phyloP scores from a whole-genome alignment of 495 filamentous ascomycete species.

The Filosporella fistucella region DNA sequence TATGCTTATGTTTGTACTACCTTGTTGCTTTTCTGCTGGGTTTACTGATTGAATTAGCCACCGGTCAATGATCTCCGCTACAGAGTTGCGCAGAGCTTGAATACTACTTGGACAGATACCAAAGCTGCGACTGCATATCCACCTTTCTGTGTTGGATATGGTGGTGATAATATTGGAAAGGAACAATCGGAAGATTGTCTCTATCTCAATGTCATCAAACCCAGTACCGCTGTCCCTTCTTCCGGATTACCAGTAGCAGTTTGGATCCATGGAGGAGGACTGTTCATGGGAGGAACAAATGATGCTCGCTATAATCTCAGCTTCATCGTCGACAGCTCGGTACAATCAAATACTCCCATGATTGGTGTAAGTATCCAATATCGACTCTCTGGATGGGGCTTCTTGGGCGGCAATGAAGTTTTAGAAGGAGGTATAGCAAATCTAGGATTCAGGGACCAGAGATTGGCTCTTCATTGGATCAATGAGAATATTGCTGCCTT shows the following conservation, averaged over 20 bases:
- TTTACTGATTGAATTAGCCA: no score
- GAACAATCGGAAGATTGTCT: conserved; percentile 56
- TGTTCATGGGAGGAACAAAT: conserved; percentile 52
- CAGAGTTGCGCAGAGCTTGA: conserved; percentile 11
- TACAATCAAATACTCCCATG: conserved; percentile 52
- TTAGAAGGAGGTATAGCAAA: conserved; percentile 44
- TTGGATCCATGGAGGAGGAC: conserved; percentile 67
- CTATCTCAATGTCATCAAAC: conserved; percentile 60
- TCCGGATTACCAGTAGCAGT: conserved; percentile 57
- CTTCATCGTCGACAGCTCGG: conserved; percentile 46
- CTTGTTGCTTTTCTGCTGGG: no score
- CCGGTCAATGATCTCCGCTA: conserved; percentile 18
- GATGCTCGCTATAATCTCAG: conserved; percentile 36
- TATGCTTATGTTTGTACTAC: no score
- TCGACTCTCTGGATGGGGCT: conserved; percentile 49
- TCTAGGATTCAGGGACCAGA: conserved; percentile 53
- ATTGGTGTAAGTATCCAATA: conserved; percentile 61
- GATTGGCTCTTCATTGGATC: conserved; percentile 59
- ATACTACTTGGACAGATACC: conserved; percentile 12
- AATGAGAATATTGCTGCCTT: conserved; percentile 52
- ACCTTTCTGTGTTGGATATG: conserved; percentile 20
- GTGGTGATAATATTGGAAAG: conserved; percentile 16
- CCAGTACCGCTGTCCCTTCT: conserved; percentile 32
- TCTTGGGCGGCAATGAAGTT: conserved; percentile 38
- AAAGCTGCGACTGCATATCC: conserved; percentile 15